Evolutionary conservation across 352 stramenopile genomes (phyloP), one percentile per base, ranked within the genome.

Genomic region (Phytophthora boehmeriae): DNA sequence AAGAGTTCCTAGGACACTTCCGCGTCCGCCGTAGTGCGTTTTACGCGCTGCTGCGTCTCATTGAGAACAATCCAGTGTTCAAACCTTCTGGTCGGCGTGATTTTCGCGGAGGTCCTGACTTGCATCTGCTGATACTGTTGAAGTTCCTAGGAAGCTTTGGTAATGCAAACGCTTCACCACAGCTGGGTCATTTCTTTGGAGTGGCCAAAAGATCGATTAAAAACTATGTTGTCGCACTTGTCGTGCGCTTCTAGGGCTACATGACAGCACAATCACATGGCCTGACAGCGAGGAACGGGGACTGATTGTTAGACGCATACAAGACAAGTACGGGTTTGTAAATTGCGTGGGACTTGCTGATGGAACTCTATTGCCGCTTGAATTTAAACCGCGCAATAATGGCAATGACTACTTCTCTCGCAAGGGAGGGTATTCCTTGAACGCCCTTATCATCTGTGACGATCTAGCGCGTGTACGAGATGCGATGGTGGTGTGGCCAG

Each of bases 341-440:
- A 44, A 44, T 17, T 44, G 14, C 16, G 38, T 44, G 13, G 8
- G 16, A 9, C 5, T 44, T 4, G 19, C 22, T 20, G 38, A 23
- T 17, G 38, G 38, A n/a, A 42, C 35, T 6, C 9, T 22, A 17
- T 17, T 44, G 38, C 14, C 14, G 14, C 38, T 44, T 22, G 62
- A 53, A 8, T 59, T 41, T 8, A 73, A 72, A 36, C 59, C 61
- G 1, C 0, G 13, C 2, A 28, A 43, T 6, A 59, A 75, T 10
- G 62, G 51, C 3, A 62, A 81, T 11, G 68, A 70, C 9, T 81
- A 76, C 32, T 78, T 60, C 20, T 62, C 55, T 4, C 34, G 59
- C 0, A 76, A 78, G n/a, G 57, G 60, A 13, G 30, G 30, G 10
- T 75, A 75, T 39, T 53, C 60, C 0, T 10, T 76, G 0, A 66